Percentiles rank a stretch among this genome's conserved stretches.
These are phyloP conservation scores for Leishmania braziliensis DNA, from an alignment of 208 protist genomes.

Conservation along the genomic window DNA sequence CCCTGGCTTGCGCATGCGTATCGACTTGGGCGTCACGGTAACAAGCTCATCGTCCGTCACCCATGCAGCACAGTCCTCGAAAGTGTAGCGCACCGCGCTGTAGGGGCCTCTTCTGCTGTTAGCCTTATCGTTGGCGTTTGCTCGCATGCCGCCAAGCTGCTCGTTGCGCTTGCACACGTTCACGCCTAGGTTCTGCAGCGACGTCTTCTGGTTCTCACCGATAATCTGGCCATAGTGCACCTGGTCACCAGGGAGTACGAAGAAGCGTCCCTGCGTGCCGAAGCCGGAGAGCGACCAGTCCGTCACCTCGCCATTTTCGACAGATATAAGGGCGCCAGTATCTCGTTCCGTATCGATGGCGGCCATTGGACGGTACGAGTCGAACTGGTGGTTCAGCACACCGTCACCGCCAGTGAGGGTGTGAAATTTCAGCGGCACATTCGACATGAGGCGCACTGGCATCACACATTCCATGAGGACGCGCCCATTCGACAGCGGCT, in stretches of 20 bases:
- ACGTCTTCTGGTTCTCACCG: constrained; percentile 88
- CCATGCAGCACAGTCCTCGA: constrained; percentile 91
- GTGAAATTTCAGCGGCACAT: constrained; percentile 85
- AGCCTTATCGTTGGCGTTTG: constrained; percentile 91
- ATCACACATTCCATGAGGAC: constrained; percentile 87
- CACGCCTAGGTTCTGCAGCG: constrained; percentile 87
- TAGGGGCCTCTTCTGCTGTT: constrained; percentile 67
- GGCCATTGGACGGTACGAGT: constrained; percentile 78
- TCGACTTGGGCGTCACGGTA: constrained; percentile 92
- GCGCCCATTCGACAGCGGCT: constrained; percentile 74
- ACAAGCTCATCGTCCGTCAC: constrained; percentile 90
- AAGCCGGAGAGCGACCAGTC: constrained; percentile 86
- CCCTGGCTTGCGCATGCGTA: constrained; percentile 89
- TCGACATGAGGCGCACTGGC: constrained; percentile 86
- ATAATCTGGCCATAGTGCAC: constrained; percentile 92
- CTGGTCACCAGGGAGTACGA: constrained; percentile 82
- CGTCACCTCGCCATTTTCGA: constrained; percentile 84
- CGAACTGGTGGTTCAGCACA: constrained; percentile 90
- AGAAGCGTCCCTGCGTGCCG: constrained; percentile 83
- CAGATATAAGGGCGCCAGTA: constrained; percentile 88
- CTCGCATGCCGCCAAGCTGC: constrained; percentile 87
- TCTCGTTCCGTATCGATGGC: constrained; percentile 68
- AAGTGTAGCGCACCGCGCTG: constrained; percentile 57
- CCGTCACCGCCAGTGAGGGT: constrained; percentile 88
- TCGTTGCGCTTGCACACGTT: constrained; percentile 93